These are phyloP conservation scores for Chrysoporthe austroafricana DNA, from an alignment of 2,329 filamentous ascomycete genomes.

Conservation along the genomic window DNA sequence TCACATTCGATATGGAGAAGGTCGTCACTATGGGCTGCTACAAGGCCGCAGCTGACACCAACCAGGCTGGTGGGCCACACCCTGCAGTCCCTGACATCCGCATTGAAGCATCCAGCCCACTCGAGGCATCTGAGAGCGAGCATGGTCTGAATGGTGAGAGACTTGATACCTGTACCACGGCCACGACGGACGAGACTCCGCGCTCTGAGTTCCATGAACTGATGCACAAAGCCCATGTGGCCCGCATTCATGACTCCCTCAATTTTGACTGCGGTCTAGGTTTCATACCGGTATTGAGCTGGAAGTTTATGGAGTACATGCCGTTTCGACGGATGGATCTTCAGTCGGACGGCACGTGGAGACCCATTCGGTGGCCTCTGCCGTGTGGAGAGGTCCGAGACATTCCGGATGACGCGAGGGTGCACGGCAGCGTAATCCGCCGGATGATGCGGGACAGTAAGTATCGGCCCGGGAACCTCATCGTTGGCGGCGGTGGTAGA, in stretches of 20 bases:
- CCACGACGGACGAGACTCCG: slow-evolving; percentile 30
- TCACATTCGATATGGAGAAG: slow-evolving; percentile 71
- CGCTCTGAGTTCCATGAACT: slow-evolving; percentile 56
- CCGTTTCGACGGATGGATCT: slow-evolving; percentile 83
- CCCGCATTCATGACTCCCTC: slow-evolving; percentile 72
- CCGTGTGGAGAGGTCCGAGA: slow-evolving; percentile 79
- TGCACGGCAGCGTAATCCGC: slow-evolving; percentile 76
- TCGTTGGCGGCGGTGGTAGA: slow-evolving; percentile 77
- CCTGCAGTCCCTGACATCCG: slow-evolving; percentile 39
- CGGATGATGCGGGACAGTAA: slow-evolving; percentile 65
- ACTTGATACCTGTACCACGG: slow-evolving; percentile 5
- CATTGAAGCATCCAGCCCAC: slow-evolving; percentile 39
- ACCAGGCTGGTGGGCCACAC: slow-evolving; percentile 19
- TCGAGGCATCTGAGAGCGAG: slow-evolving; percentile 16
- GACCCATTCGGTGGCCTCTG: slow-evolving; percentile 78
- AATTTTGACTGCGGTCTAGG: slow-evolving; percentile 64
- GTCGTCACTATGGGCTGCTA: slow-evolving; percentile 68
- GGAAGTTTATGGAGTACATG: slow-evolving; percentile 81
- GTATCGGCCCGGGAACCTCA: slow-evolving; percentile 80
- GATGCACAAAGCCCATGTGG: slow-evolving; percentile 59
- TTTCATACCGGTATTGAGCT: slow-evolving; percentile 61
- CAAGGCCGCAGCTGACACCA: slow-evolving; percentile 42
- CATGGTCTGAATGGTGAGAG: slow-evolving; percentile 19
- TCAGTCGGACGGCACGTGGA: slow-evolving; percentile 73
- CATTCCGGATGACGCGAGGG: slow-evolving; percentile 69